A percentile compares a stretch with the other conserved stretches of the same genome.
These are phyloP conservation scores for Cercospora zeae-maydis DNA, from an alignment of 2,329 filamentous ascomycete species.

Conservation along the genomic window DNA sequence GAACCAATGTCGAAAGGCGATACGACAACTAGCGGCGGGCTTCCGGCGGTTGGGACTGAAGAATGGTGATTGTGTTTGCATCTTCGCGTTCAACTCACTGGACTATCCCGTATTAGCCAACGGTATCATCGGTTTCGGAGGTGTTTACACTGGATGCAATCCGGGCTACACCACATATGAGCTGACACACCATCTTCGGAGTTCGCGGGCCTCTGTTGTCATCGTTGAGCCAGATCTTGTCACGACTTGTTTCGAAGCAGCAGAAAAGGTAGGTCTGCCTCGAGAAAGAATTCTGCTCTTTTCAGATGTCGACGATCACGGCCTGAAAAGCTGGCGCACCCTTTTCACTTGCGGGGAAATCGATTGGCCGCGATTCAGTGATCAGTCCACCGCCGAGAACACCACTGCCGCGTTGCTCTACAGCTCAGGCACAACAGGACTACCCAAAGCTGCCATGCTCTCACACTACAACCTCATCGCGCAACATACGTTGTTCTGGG, in stretches of 20 bases:
- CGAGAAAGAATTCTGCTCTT: slow-evolving; percentile 44
- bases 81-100: slow-evolving; percentile 54
- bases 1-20: slow-evolving; percentile 40
- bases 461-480: slow-evolving; percentile 57
- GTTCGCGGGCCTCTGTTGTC: slow-evolving; percentile 29
- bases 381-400: slow-evolving; percentile 38
- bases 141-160: slow-evolving; percentile 35
- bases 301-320: slow-evolving; percentile 22
- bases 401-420: slow-evolving; percentile 51
- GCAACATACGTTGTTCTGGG: slow-evolving; percentile 47
- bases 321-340: slow-evolving; percentile 12
- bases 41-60: slow-evolving; percentile 46
- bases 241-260: slow-evolving; percentile 38
- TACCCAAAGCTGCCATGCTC: slow-evolving; percentile 57
- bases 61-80: slow-evolving; percentile 50
- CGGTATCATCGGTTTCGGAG: slow-evolving; percentile 31
- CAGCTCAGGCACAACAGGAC: slow-evolving; percentile 54
- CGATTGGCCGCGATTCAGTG: slow-evolving; percentile 48
- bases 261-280: slow-evolving; percentile 33
- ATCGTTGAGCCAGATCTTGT: slow-evolving; percentile 34
- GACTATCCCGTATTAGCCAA: slow-evolving; percentile 26
- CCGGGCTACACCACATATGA: slow-evolving; percentile 36
- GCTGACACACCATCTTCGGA: slow-evolving; percentile 31
- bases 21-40: slow-evolving; percentile 48
- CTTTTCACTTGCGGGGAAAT: slow-evolving; percentile 44